Evolutionary conservation across 306 rosid genomes (phyloP), one percentile per base, ranked within the genome.

Genomic region (Medicago lupulina): DNA sequence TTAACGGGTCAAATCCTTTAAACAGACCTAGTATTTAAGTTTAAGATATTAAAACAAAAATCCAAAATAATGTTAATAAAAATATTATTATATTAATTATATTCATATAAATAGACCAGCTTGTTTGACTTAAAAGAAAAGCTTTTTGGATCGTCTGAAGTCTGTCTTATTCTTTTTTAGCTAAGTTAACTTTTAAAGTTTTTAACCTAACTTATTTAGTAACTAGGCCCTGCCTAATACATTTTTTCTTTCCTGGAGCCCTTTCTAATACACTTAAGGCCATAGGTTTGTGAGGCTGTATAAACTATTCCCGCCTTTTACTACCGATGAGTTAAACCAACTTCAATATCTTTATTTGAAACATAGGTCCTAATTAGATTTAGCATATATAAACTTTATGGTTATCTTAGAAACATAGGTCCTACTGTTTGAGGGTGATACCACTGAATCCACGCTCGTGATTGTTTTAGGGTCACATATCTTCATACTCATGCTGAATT

Each of bases 391-490:
- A 66, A 58, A 31, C 74, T 25, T 41, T 31, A 67, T 80, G 70
- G 15, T 16, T 65, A 10, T 72, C 46, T 25, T 46, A 66, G 58
- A 57, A 23, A 36, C 38, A 12, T 38, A 19, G 31, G 41, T 67
- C 41, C 17, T 50, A 46, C 68, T 81, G 54, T 70, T 72, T 74
- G 55, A 59, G 76, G 66, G 58, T 66, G 70, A 66, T 44, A 57
- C 71, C 43, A 43, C 69, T 44, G 44, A 80, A 23, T 63, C 70
- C 70, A 64, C 19, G n/a, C 70, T 55, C 70, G 17, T 36, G 54
- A 57, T 68, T 39, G 43, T 49, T 75, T 74, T 74, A 36, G 71
- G 49, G n/a, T 53, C 77, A 28, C 49, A 58, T 31, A 38, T 66
- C 51, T 74, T 74, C 66, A 49, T 49, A 36, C 28, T 15, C 55